phyloP scores from a whole-genome alignment of 2,329 filamentous ascomycete species.

The Xylaria sp. region DNA sequence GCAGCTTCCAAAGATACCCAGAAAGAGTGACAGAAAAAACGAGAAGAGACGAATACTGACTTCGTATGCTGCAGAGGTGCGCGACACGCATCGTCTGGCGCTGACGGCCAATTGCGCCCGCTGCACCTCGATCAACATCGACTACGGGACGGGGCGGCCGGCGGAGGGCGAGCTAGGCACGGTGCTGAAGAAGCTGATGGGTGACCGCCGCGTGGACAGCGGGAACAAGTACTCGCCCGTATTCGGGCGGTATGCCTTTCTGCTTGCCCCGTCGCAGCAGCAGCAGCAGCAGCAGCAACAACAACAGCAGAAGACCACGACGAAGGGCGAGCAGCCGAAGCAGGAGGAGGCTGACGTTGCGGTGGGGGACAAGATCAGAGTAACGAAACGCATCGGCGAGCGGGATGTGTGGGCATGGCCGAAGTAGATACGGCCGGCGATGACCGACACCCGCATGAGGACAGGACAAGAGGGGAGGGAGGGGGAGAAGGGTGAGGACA shows the following conservation, averaged over 20 bases:
- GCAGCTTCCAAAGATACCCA: too few species aligned
- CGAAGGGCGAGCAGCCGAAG: conserved; percentile 24
- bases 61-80: too few species aligned
- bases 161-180: conserved; percentile 60
- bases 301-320: too few species aligned
- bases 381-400: conserved; percentile 53
- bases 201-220: conserved; percentile 70
- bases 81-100: conserved; percentile 42
- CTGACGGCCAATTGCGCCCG: conserved; percentile 72
- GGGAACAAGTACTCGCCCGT: conserved; percentile 69
- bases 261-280: conserved; percentile 37
- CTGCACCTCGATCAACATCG: conserved; percentile 71
- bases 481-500: conserved; percentile 1
- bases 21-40: too few species aligned
- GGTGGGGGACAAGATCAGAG: conserved; percentile 59
- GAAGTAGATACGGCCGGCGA: conserved; percentile 16
- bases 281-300: too few species aligned
- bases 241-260: conserved; percentile 74
- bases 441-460: too few species aligned
- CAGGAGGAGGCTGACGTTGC: conserved; percentile 43
- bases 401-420: conserved; percentile 60
- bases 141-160: conserved; percentile 66
- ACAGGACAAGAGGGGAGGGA: background rate
- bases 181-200: conserved; percentile 70
- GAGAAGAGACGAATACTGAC: too few species aligned